Evolutionary conservation across 1,284 basidiomycete genomes (phyloP).

Genomic region (Ganoderma multipileum): DNA sequence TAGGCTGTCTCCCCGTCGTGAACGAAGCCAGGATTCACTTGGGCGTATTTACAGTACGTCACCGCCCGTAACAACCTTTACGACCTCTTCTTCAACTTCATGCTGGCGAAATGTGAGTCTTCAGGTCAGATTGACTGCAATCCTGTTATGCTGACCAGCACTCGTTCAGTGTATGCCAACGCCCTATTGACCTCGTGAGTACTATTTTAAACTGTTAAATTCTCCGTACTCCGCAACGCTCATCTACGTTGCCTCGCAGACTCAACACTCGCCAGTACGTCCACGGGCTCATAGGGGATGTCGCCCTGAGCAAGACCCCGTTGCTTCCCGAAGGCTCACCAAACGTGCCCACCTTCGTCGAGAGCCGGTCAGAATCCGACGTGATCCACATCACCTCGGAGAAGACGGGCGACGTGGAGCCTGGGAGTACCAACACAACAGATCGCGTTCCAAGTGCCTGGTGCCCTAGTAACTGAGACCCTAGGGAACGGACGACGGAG

Average conservation of each 20-base stretch:
- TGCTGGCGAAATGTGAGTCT: background rate
- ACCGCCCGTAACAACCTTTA: background rate
- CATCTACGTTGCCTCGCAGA: background rate
- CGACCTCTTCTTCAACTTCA: background rate
- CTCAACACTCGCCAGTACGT: background rate
- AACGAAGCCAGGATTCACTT: background rate
- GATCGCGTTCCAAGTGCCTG: no score
- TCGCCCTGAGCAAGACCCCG: background rate
- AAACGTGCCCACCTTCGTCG: background rate
- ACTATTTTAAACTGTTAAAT: background rate
- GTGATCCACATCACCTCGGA: background rate
- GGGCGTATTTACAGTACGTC: background rate
- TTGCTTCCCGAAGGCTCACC: background rate
- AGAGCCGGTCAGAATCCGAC: background rate
- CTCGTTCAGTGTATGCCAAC: background rate
- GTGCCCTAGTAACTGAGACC: no score
- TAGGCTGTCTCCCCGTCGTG: background rate
- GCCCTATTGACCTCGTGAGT: background rate
- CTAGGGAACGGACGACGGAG: no score
- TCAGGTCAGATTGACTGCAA: background rate
- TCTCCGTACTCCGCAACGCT: background rate
- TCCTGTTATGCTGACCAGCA: background rate
- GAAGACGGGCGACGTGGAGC: background rate
- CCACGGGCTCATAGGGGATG: background rate
- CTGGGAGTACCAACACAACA: no score